These are phyloP conservation scores for Pelargonium cotyledonis DNA, from an alignment of 441 rosid species.

Conservation along the genomic window DNA sequence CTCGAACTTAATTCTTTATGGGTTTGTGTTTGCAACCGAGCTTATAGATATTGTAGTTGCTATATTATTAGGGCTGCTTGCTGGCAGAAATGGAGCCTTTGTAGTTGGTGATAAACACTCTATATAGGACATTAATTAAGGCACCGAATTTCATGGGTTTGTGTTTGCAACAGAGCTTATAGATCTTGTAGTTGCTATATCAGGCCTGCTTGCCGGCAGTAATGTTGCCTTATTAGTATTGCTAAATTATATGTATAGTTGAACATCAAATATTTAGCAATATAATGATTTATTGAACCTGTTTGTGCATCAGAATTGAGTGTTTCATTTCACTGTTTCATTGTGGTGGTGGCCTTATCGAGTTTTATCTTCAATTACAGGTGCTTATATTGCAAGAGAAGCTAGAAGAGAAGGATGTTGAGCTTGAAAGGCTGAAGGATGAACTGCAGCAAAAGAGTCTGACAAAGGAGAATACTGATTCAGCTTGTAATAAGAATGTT, in stretches of 20 bases:
- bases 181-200: not conserved
- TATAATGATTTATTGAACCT: not conserved
- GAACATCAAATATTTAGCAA: not conserved
- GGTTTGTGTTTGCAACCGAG: no score
- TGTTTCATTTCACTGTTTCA: not conserved
- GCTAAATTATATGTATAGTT: not conserved
- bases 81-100: no score
- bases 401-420: constrained; percentile 55
- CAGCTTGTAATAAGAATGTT: constrained; percentile 20
- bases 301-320: not conserved
- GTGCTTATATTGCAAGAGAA: constrained; percentile 66
- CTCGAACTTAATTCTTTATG: no score
- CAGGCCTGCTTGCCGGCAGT: not conserved
- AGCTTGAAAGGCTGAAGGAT: constrained; percentile 36
- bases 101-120: no score
- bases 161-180: no score
- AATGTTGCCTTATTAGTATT: not conserved
- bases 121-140: no score
- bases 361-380: constrained; percentile 27
- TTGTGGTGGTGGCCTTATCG: not conserved
- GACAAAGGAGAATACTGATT: constrained; percentile 24
- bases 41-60: no score
- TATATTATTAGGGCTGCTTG: no score
- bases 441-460: constrained; percentile 33
- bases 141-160: no score